Conservation (phyloP, 768 basidiomycete genomes). For the Boletus tylopilopsis region DNA sequence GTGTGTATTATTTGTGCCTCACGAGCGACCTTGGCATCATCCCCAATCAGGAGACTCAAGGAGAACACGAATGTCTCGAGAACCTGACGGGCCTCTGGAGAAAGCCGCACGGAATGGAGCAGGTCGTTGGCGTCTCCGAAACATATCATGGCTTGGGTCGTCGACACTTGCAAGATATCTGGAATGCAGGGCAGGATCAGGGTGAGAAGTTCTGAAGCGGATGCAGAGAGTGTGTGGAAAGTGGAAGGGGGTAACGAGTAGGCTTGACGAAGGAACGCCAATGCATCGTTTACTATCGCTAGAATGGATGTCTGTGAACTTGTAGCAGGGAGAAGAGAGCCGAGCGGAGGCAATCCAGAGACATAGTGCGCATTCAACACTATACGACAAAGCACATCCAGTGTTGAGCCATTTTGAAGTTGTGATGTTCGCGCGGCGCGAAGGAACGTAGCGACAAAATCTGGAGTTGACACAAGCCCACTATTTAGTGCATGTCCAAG, state of each 20-base stretch:
- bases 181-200: constrained; percentile 58
- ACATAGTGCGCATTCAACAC: constrained; percentile 63
- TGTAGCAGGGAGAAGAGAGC: constrained; percentile 50
- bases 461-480: constrained; percentile 52
- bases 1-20: constrained; percentile 74
- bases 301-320: constrained; percentile 49
- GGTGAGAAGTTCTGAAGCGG: constrained; percentile 61
- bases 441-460: constrained; percentile 64
- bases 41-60: constrained; percentile 58
- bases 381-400: constrained; percentile 66
- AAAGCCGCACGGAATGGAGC: constrained; percentile 49
- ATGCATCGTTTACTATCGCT: constrained; percentile 55
- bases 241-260: constrained; percentile 46
- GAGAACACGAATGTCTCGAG: constrained; percentile 59
- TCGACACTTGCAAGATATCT: constrained; percentile 59
- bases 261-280: constrained; percentile 56
- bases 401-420: constrained; percentile 59
- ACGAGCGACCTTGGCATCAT: constrained; percentile 65
- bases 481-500: constrained; percentile 55
- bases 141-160: constrained; percentile 52
- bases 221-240: constrained; percentile 54
- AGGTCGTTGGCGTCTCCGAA: constrained; percentile 50
- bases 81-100: constrained; percentile 49
- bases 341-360: constrained; percentile 48
- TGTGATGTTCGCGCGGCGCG: constrained; percentile 62